Base-by-base conservation (phyloP, 495 filamentous ascomycete species). In the Penicillium nucicola region DNA sequence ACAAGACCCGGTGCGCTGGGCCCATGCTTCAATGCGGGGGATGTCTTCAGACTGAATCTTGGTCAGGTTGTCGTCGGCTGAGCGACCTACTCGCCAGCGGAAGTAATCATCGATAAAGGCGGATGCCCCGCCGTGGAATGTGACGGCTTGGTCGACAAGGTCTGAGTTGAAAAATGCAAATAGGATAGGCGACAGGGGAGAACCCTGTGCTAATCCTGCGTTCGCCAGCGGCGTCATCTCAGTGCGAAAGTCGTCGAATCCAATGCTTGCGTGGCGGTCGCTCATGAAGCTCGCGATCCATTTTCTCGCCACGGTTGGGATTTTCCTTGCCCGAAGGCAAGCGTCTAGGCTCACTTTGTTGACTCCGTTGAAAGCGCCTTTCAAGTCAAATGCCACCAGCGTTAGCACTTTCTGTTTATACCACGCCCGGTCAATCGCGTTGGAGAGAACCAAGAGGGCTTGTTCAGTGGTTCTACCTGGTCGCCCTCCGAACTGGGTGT, bases 281-380 rank as follows among this genome's bases (percentile, higher is more conserved):
- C 48, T 56, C 39, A 64, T 60, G 36, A 69, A 69, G 45, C 63
- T 66, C 0, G 28, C 32, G 13, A 65, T 61, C 61, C 50, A 69
- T 19, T 47, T 44, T 38, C 62, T 33, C 0, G 42, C 48, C 10
- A 48, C 47, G 0, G 18, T 39, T 5, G 54, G 62, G 23, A 68
- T 66, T 4, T 58, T 22, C 42, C 45, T 63, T 2, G 51, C 52
- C 19, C 36, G 49, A 1, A 66, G 46, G 3, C 28, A 42, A 32
- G 32, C n/a, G 22, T 64, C 55, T 2, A 69, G 63, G 46, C 53
- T 65, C 0, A 22, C 28, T 23, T 52, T 31, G n/a, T 62, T 66
- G 1, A 68, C 60, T 9, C 46, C 48, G 31, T 61, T 57, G 17
- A 59, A 57, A 17, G 55, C 61, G 0, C 58, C 52, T 50, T 53